Evolutionary conservation across 352 stramenopile genomes (phyloP), one percentile per base, ranked within the genome.

Genomic region (Pythium brachiatum): DNA sequence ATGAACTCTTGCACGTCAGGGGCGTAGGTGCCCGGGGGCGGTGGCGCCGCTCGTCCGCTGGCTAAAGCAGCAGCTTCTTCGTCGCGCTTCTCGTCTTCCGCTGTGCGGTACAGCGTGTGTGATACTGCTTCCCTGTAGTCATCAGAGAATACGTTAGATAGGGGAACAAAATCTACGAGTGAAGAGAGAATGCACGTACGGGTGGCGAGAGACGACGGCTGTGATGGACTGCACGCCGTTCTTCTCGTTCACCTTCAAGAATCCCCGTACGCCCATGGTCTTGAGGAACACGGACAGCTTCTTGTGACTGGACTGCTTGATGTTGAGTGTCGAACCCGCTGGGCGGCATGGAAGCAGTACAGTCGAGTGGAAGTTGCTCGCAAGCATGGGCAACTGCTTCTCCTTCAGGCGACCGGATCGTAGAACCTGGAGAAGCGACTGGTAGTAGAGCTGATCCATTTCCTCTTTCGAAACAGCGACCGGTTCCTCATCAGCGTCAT

Each of bases 241-340:
- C 21, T 90, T 87, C 34, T 95, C 86, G 39, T 48, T 66, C 0
- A 94, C 64, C 15, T 55, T 53, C 18, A 95, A 26, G 8, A 94
- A 53, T 31, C 78, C 82, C n/a, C 79, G 60, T 0, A 62, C 47
- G 27, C 65, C 70, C 86, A 95, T 94, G 21, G 64, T 57, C 44
- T 79, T 85, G 8, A 95, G 54, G 57, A 94, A 94, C 12, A 72
- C 66, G 0, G 84, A 95, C 4, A 88, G 62, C 61, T 95, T 92
- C 76, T 92, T 93, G 69, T 90, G 90, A 21, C 83, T 88, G 26
- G 71, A 83, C 23, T 86, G 79, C 60, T 95, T 94, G 38, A 94
- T 71, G 34, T 89, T 86, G 47, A 95, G 70, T 12, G 72, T 75
- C 15, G 75, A 60, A 12, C 74, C 79, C 1, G 74, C 81, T 2